Evolutionary conservation across 2,329 filamentous ascomycete species (phyloP).

Genomic region (Colletotrichum noveboracense): DNA sequence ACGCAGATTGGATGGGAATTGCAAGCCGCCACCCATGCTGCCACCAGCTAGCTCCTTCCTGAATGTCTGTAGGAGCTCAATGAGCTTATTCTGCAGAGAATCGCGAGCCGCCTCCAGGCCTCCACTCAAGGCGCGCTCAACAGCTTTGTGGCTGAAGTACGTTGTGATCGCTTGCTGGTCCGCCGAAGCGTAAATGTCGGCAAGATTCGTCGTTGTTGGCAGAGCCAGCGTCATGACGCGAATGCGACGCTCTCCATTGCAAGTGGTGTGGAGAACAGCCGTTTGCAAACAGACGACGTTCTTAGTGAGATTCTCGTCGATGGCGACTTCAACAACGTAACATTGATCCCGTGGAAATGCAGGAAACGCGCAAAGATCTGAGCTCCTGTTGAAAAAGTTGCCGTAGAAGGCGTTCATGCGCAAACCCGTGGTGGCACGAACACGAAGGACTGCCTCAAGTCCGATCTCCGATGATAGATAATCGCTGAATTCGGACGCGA

Average conservation of each 20-base stretch:
- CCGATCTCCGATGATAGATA: slow-evolving; percentile 97
- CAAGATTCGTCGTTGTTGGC: slow-evolving; percentile 88
- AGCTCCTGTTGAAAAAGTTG: slow-evolving; percentile 99
- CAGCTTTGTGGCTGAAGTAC: slow-evolving; percentile 97
- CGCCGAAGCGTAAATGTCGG: slow-evolving; percentile 91
- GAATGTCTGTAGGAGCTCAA: slow-evolving; percentile 93
- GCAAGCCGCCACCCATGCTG: slow-evolving; percentile 92
- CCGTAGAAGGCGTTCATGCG: slow-evolving; percentile 99
- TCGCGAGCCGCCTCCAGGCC: slow-evolving; percentile 92
- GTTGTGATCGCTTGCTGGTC: slow-evolving; percentile 93
- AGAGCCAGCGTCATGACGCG: slow-evolving; percentile 92
- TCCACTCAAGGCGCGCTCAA: slow-evolving; percentile 84
- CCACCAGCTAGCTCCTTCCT: slow-evolving; percentile 95
- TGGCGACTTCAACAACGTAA: slow-evolving; percentile 97
- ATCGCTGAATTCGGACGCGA: slow-evolving; percentile 95
- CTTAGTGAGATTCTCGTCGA: slow-evolving; percentile 92
- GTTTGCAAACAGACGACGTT: slow-evolving; percentile 92
- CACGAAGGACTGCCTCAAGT: slow-evolving; percentile 91
- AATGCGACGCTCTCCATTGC: slow-evolving; percentile 95
- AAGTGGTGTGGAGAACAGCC: slow-evolving; percentile 95
- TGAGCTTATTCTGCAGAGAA: slow-evolving; percentile 87
- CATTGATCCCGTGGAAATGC: slow-evolving; percentile 97
- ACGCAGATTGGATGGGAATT: slow-evolving; percentile 92
- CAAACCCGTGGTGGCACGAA: slow-evolving; percentile 91
- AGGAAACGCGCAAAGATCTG: slow-evolving; percentile 96